These are phyloP conservation scores for Microdochium paspali DNA, from an alignment of 2,329 filamentous ascomycete genomes.

Conservation along the genomic window DNA sequence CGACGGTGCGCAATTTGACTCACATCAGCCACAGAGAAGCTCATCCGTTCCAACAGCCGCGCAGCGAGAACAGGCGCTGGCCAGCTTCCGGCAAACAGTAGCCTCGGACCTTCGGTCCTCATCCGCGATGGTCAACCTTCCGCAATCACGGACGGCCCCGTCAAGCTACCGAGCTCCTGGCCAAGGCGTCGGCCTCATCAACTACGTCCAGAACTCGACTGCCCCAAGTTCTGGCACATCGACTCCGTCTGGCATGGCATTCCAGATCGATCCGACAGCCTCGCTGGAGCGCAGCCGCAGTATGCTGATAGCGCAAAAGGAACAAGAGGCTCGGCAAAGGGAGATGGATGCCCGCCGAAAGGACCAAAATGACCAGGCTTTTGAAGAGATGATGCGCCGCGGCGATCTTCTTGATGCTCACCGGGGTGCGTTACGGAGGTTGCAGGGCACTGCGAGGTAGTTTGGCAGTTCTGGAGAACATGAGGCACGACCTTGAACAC, in stretches of 20 bases:
- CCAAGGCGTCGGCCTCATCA: neutral
- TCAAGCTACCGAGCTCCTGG: neutral
- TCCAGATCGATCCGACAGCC: constrained; percentile 1
- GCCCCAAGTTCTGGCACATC: neutral
- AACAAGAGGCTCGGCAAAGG: constrained; percentile 50
- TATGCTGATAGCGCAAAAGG: constrained; percentile 50
- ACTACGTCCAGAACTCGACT: neutral
- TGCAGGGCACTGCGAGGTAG: constrained; percentile 50
- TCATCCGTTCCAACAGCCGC: constrained; percentile 30
- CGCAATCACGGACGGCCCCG: neutral
- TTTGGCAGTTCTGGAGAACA: too few species aligned
- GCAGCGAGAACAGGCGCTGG: constrained; percentile 49
- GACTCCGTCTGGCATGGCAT: neutral
- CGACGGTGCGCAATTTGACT: constrained; percentile 35
- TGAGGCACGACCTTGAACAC: too few species aligned
- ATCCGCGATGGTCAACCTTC: neutral
- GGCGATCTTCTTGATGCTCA: constrained; percentile 69
- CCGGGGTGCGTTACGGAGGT: constrained; percentile 66
- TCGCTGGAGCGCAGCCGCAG: constrained; percentile 33
- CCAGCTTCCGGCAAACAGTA: constrained; percentile 58
- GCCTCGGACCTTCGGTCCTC: constrained; percentile 41
- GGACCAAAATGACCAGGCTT: constrained; percentile 49
- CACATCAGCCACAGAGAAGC: constrained; percentile 42
- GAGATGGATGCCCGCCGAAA: constrained; percentile 49
- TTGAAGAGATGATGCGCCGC: constrained; percentile 68